Base-by-base conservation (phyloP, 140 eudicot genomes). In the Senecio squalidus region DNA sequence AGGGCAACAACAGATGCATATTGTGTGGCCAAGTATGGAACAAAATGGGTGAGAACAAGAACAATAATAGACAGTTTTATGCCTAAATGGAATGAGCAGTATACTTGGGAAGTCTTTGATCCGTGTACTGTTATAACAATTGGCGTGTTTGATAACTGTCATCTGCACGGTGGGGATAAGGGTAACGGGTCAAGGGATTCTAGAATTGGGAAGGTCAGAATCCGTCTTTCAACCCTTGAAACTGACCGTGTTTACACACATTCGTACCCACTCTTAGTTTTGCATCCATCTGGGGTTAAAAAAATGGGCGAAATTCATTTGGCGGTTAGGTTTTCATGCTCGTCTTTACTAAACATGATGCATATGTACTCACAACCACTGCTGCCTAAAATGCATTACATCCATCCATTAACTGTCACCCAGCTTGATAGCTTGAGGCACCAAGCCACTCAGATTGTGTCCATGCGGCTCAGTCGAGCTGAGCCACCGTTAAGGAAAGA, bases 11-110 rank as follows among this genome's bases (percentile, higher is more conserved):
- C 94, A 0, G 97, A 90, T 72, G 97, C 97, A 11, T 90, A 86
- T 48, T 85, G 95, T 69, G 95, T 90, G 11, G 97, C 97, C 21
- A 90, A 90, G 67, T 90, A 90, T n/a, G 97, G 95, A 22, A 84
- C 80, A 58, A 90, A 90, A 74, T 90, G 97, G 97, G 83, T 90
- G 48, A 60, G 95, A 23, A 80, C 97, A 15, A 62, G 97, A 71
- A 90, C 97, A 5, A 86, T 90, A 25, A 85, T 83, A 0, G 97
- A 90, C 67, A 83, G 95, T 74, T 68, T 76, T 68, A 57, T 75
- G 2, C 97, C 97, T 0, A 90, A 78, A 22, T 90, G 97, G 97
- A 90, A 90, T 24, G 97, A 90, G 72, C 97, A 90, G 60, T 90
- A 90, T 64, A 83, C 95, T 13, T 90, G 97, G 97, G 95, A 90